A percentile compares a stretch with the other conserved stretches of the same genome.
Conservation (phyloP, 1,284 basidiomycete species). For the Neonothopanus nambi region DNA sequence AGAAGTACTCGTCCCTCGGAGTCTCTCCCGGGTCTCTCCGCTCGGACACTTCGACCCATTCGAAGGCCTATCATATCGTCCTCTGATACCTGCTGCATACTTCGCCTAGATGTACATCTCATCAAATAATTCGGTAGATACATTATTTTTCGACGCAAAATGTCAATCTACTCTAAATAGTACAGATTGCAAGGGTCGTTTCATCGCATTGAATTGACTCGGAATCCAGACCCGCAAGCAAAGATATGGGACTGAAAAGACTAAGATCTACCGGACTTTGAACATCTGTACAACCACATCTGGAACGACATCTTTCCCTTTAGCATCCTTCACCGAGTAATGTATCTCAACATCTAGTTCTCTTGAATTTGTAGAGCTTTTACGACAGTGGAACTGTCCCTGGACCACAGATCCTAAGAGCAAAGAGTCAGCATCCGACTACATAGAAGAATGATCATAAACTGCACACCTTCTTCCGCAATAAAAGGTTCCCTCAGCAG, state of each 20-base stretch:
- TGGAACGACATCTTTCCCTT: conserved; percentile 32
- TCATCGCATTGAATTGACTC: too few relatives aligned
- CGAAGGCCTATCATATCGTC: too few relatives aligned
- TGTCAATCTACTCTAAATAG: too few relatives aligned
- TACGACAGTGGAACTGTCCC: conserved; percentile 83
- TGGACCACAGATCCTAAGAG: conserved; percentile 69
- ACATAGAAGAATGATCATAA: not conserved
- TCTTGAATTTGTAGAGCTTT: conserved; percentile 80
- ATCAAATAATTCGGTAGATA: too few relatives aligned
- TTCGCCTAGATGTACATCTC: too few relatives aligned
- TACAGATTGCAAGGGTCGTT: too few relatives aligned
- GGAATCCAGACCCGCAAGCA: too few relatives aligned
- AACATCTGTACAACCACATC: conserved; percentile 68
- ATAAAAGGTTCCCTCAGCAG: conserved; percentile 79
- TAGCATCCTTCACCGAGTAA: conserved; percentile 45
- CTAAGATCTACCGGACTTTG: conserved; percentile 58
- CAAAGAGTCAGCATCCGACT: not conserved
- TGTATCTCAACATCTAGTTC: conserved; percentile 94
- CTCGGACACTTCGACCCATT: too few relatives aligned
- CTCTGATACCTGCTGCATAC: too few relatives aligned
- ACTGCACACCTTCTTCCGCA: conserved; percentile 65
- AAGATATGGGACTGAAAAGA: not conserved
- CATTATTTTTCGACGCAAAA: too few relatives aligned
- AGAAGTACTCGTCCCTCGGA: too few relatives aligned
- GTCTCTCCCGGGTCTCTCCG: too few relatives aligned